phyloP scores from a whole-genome alignment of 1,139 yeast genomes.

The Yamadazyma trypodendri region DNA sequence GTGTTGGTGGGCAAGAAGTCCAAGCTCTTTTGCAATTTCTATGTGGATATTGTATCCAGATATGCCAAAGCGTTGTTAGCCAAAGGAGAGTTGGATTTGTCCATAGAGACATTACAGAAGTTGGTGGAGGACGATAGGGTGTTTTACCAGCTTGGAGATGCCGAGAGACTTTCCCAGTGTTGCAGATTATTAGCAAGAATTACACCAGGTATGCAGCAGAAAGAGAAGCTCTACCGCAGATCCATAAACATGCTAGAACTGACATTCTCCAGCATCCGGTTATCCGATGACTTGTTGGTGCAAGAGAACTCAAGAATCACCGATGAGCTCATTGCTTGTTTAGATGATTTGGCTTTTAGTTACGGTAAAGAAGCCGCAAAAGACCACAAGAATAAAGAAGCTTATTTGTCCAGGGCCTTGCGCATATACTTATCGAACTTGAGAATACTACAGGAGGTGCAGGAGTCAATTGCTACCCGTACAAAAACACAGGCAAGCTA shows the following conservation, averaged over 20 bases:
- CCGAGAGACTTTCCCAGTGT: conserved; percentile 44
- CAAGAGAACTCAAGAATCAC: conserved; percentile 31
- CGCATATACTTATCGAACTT: conserved; percentile 41
- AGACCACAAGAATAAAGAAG: conserved; percentile 13
- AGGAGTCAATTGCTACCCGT: conserved; percentile 19
- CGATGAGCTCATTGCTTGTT: conserved; percentile 36
- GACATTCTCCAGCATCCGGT: conserved; percentile 27
- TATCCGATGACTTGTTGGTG: conserved; percentile 28
- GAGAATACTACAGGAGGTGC: conserved; percentile 24
- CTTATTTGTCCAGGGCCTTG: conserved; percentile 25
- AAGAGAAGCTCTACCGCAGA: conserved; percentile 37
- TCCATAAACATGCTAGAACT: conserved; percentile 39
- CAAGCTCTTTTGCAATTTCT: conserved; percentile 39
- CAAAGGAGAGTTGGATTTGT: conserved; percentile 36
- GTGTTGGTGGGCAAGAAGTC: conserved; percentile 33
- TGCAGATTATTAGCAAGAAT: conserved; percentile 38
- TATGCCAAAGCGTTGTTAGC: conserved; percentile 45
- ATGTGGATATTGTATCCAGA: conserved; percentile 44
- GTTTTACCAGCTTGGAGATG: conserved; percentile 43
- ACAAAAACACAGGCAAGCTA: conserved; percentile 27
- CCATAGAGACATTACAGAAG: conserved; percentile 28
- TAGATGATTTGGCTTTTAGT: conserved; percentile 36
- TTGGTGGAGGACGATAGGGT: conserved; percentile 39
- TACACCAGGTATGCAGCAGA: conserved; percentile 23
- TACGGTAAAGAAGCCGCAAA: conserved; percentile 23